Percentiles rank a stretch among this genome's conserved stretches.
phyloP scores from a whole-genome alignment of 352 stramenopile species.

The Saprolegnia parasitica region DNA sequence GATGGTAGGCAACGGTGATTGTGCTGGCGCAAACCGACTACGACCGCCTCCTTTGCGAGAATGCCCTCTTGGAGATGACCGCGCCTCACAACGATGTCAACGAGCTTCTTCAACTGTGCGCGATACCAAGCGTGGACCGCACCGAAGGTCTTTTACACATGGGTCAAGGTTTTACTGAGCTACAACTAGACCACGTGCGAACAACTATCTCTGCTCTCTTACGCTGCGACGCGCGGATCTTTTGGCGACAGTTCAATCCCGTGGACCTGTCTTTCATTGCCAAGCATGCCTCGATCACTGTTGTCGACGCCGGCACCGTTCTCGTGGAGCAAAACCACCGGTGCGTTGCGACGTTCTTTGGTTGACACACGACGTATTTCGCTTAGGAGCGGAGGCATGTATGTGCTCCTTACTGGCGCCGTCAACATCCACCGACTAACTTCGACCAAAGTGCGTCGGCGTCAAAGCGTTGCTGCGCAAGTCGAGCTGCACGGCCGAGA shows the following conservation, averaged over 20 bases:
- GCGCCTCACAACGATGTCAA: background rate
- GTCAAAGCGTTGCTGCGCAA: conserved; percentile 1
- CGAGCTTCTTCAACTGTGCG: background rate
- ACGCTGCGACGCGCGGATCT: conserved; percentile 5
- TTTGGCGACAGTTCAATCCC: conserved; percentile 13
- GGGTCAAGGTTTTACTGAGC: background rate
- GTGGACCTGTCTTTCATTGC: conserved; percentile 1
- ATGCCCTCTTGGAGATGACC: background rate
- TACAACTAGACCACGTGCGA: background rate
- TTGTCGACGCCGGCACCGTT: conserved; percentile 10
- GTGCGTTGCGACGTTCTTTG: background rate
- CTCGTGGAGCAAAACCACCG: conserved; percentile 25
- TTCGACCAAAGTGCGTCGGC: background rate
- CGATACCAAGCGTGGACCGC: too few species aligned
- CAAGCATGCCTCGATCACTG: background rate
- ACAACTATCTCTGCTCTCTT: background rate
- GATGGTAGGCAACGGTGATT: conserved; percentile 13
- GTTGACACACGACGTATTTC: background rate
- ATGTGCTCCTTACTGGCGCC: background rate
- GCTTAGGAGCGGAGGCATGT: conserved; percentile 17
- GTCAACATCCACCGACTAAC: conserved; percentile 23
- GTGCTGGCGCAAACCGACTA: conserved; percentile 5
- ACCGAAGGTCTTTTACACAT: too few species aligned
- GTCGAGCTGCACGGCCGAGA: conserved; percentile 3
- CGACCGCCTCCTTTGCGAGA: background rate